Base-by-base conservation (phyloP, 2,329 filamentous ascomycete genomes). In the Ceratocystiopsis minuta region DNA sequence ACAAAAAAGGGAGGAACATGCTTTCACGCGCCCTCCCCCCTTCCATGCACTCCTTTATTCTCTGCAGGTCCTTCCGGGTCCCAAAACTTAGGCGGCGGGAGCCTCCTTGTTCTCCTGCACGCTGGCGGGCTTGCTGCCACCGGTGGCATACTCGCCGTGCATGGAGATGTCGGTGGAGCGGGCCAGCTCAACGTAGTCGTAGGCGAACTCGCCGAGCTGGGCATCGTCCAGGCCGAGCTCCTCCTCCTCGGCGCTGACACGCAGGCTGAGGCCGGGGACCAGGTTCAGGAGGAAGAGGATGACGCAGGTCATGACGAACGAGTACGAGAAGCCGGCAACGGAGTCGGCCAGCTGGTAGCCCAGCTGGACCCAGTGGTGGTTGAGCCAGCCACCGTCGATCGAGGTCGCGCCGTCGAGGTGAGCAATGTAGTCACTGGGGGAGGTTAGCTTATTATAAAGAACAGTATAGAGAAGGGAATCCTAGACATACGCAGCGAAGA, bases 191-290 rank as follows among this genome's bases (percentile, higher is more conserved):
- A 93, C 83, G 52, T 92, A 93, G 59, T 93, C 86, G 58, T 93
- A 93, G n/a, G 84, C 86, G 57, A 90, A 93, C 63, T 93, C 86
- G 57, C 86, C 86, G 54, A 93, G 83, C 60, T 94, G 85, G 18
- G 81, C 78, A 53, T 93, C 86, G 53, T 93, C 85, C 46, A 92
- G 86, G 50, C 85, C 85, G 36, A 85, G 65, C 40, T 86, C 76
- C 59, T 93, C 85, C 34, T 83, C 80, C 48, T 90, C 80, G 51
- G 84, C 78, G 14, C 64, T 68, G 0, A 77, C 78, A 39, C 85
- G 80, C 37, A 93, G 74, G 44, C 72, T 73, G 34, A 92, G 65
- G 13, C 79, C 78, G 0, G 85, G 82, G 20, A 90, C 68, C 49
- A 85, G 67, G 57, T 86, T 86, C 62, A 88, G 77, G 49, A 87